phyloP scores from a whole-genome alignment of 768 basidiomycete species.

The Artomyces pyxidatus region DNA sequence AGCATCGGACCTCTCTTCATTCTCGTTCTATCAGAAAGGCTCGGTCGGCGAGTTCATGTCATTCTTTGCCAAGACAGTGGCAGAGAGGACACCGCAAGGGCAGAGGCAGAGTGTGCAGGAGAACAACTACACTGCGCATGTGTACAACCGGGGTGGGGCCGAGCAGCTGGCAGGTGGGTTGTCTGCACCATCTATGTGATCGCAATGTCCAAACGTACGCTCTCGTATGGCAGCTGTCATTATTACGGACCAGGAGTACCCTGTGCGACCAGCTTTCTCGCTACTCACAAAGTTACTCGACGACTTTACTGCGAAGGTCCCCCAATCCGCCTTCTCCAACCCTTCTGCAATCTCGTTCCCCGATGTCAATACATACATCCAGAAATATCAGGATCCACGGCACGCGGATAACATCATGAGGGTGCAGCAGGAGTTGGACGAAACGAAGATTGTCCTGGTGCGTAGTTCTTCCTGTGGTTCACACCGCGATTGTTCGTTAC shows the following conservation, averaged over 20 bases:
- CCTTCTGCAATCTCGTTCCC: constrained; percentile 69
- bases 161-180: constrained; percentile 75
- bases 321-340: constrained; percentile 57
- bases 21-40: constrained; percentile 89
- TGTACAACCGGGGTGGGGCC: constrained; percentile 83
- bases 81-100: constrained; percentile 80
- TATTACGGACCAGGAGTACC: constrained; percentile 94
- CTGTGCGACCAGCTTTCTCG: constrained; percentile 95
- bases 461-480: constrained; percentile 21
- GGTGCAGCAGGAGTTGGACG: constrained; percentile 96
- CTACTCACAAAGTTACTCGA: constrained; percentile 89
- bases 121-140: constrained; percentile 88
- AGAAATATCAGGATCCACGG: constrained; percentile 94
- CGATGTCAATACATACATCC: constrained; percentile 65
- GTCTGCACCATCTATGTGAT: no score
- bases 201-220: constrained; percentile 1
- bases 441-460: constrained; percentile 97
- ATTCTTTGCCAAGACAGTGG: constrained; percentile 91
- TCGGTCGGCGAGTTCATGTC: constrained; percentile 87
- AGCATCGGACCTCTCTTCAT: constrained; percentile 78
- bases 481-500: not conserved
- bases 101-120: constrained; percentile 93
- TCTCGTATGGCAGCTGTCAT: constrained; percentile 58
- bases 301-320: constrained; percentile 79
- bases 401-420: constrained; percentile 98